These are phyloP conservation scores for Pisolithus sp. DNA, from an alignment of 768 basidiomycete species.

Conservation along the genomic window DNA sequence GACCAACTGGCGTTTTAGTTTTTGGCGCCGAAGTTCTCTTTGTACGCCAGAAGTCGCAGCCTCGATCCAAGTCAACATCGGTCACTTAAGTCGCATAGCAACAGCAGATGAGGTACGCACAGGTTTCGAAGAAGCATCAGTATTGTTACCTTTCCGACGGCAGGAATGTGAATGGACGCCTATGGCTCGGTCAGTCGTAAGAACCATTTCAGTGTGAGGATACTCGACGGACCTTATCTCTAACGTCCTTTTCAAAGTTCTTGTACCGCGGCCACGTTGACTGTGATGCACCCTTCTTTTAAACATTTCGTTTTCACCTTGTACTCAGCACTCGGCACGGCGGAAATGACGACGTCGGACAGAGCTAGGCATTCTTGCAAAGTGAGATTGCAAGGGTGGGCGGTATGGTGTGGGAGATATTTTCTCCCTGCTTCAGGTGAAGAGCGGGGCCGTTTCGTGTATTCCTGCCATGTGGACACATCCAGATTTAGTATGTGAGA, in stretches of 20 bases:
- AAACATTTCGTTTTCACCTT: slow-evolving; percentile 86
- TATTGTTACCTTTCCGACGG: slow-evolving; percentile 97
- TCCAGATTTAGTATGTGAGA: neutral
- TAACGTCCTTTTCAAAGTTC: slow-evolving; percentile 91
- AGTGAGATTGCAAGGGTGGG: slow-evolving; percentile 59
- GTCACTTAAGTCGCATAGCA: slow-evolving; percentile 3
- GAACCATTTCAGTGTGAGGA: neutral
- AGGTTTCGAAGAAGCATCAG: slow-evolving; percentile 95
- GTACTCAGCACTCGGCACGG: slow-evolving; percentile 80
- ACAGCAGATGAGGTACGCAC: slow-evolving; percentile 39
- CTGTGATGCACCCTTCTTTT: slow-evolving; percentile 89
- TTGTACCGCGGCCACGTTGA: slow-evolving; percentile 94
- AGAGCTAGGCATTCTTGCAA: slow-evolving; percentile 75
- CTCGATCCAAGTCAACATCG: slow-evolving; percentile 5
- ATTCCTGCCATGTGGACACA: slow-evolving; percentile 49
- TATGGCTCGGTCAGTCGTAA: neutral
- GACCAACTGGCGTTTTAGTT: slow-evolving; percentile 5
- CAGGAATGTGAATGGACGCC: slow-evolving; percentile 93
- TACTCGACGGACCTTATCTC: slow-evolving; percentile 68
- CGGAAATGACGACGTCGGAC: slow-evolving; percentile 91
- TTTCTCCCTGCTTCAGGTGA: slow-evolving; percentile 37
- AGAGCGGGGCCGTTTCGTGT: slow-evolving; percentile 78
- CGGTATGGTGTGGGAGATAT: slow-evolving; percentile 82
- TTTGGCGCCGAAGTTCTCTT: slow-evolving; percentile 7
- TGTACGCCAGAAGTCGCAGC: slow-evolving; percentile 25